Evolutionary conservation across 2,329 filamentous ascomycete genomes (phyloP).

Genomic region (Elsinoe ampelina): DNA sequence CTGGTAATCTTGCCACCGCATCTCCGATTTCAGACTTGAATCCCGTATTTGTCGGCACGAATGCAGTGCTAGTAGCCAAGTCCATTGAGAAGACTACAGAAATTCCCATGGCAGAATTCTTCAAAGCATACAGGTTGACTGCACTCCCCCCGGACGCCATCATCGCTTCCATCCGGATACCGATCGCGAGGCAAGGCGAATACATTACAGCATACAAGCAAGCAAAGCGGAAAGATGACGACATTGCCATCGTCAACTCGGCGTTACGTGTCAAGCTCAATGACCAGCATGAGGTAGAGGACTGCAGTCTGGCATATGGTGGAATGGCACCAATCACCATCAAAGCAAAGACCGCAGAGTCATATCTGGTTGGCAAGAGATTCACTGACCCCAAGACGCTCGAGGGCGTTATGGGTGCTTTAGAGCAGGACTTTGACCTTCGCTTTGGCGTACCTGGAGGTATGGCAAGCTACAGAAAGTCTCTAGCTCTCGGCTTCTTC

Average conservation of each 20-base stretch:
- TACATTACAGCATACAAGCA: constrained; percentile 90
- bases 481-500: constrained; percentile 85
- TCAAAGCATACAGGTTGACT: constrained; percentile 81
- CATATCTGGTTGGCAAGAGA: constrained; percentile 65
- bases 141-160: constrained; percentile 72
- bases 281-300: constrained; percentile 59
- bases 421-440: constrained; percentile 85
- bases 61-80: constrained; percentile 71
- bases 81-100: constrained; percentile 63
- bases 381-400: constrained; percentile 74
- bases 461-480: constrained; percentile 93
- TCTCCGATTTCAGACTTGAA: constrained; percentile 96
- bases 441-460: constrained; percentile 86
- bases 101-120: constrained; percentile 88
- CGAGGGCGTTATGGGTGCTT: constrained; percentile 78
- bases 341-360: constrained; percentile 68
- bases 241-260: constrained; percentile 93
- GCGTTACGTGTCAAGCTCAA: constrained; percentile 68
- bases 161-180: constrained; percentile 80
- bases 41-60: constrained; percentile 81
- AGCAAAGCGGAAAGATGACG: constrained; percentile 92
- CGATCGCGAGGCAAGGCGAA: constrained; percentile 64
- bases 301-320: constrained; percentile 77
- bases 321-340: constrained; percentile 91
- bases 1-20: constrained; percentile 87